Evolutionary conservation across 495 filamentous ascomycete genomes (phyloP).

Genomic region (Patellaria atrata): DNA sequence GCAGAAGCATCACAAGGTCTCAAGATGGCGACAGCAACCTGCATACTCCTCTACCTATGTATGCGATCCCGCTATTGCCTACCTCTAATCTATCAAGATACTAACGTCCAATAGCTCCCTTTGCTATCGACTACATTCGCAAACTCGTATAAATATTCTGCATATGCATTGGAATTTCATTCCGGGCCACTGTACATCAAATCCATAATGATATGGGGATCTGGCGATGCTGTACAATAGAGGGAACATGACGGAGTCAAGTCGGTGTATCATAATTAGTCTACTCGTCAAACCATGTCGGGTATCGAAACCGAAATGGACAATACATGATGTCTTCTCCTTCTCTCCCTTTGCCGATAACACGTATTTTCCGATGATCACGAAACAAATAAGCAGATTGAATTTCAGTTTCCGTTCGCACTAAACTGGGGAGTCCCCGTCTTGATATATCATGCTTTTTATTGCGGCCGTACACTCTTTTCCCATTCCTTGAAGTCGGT

Average conservation of each 20-base stretch:
- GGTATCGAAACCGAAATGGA: too few relatives aligned
- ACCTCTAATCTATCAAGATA: conserved; percentile 2
- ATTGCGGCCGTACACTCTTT: conserved; percentile 20
- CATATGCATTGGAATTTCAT: not conserved
- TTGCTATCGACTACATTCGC: conserved; percentile 61
- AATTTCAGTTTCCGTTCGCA: not conserved
- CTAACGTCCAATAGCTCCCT: conserved; percentile 46
- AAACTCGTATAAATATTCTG: conserved; percentile 50
- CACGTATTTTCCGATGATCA: not conserved
- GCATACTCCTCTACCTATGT: conserved; percentile 64
- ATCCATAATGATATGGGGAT: not conserved
- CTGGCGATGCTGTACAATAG: not conserved
- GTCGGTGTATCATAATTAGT: not conserved
- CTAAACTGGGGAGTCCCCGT: conserved; percentile 1
- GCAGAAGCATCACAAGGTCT: conserved; percentile 53
- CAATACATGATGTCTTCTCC: too few relatives aligned
- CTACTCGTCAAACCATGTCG: too few relatives aligned
- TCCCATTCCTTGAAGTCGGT: conserved; percentile 71
- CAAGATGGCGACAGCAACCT: conserved; percentile 42
- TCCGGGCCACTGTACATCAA: not conserved
- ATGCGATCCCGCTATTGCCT: too few relatives aligned
- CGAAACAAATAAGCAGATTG: not conserved
- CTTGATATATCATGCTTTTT: not conserved
- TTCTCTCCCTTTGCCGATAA: too few relatives aligned
- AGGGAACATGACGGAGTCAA: not conserved